Evolutionary conservation across 495 filamentous ascomycete species (phyloP).

Genomic region (Diplogelasinospora grovesii): DNA sequence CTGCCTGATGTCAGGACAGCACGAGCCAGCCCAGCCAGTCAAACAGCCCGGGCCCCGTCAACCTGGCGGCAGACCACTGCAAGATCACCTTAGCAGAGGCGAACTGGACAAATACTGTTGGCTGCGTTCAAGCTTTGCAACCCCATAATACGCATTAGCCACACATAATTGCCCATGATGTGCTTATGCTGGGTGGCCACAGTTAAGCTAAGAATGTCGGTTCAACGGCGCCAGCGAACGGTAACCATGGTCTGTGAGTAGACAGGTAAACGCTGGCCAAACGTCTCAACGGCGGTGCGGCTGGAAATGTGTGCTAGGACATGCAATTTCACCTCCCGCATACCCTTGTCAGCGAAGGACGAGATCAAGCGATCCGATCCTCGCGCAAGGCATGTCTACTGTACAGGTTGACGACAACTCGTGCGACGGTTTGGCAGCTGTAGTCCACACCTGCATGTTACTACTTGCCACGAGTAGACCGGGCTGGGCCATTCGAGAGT

Average conservation of each 20-base stretch:
- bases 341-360: neutral
- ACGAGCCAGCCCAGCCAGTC: constrained; percentile 7
- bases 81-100: constrained; percentile 11
- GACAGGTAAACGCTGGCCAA: too few species aligned
- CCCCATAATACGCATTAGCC: constrained; percentile 3
- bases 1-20: constrained; percentile 7
- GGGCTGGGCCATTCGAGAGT: constrained; percentile 16
- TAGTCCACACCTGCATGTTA: too few species aligned
- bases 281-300: constrained; percentile 24
- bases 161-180: constrained; percentile 10
- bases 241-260: too few species aligned
- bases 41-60: constrained; percentile 11
- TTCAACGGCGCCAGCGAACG: constrained; percentile 7
- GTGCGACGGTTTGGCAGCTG: constrained; percentile 23
- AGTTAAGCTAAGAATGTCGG: constrained; percentile 4
- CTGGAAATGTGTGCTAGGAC: constrained; percentile 8
- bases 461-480: constrained; percentile 10
- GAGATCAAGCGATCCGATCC: constrained; percentile 20
- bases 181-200: constrained; percentile 5
- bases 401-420: constrained; percentile 21
- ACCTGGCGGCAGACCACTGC: constrained; percentile 23
- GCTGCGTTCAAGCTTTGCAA: constrained; percentile 1
- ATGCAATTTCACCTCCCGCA: neutral
- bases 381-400: constrained; percentile 19
- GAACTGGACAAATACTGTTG: constrained; percentile 9